Conservation (phyloP, 441 rosid genomes). For the Theobroma grandiflorum region DNA sequence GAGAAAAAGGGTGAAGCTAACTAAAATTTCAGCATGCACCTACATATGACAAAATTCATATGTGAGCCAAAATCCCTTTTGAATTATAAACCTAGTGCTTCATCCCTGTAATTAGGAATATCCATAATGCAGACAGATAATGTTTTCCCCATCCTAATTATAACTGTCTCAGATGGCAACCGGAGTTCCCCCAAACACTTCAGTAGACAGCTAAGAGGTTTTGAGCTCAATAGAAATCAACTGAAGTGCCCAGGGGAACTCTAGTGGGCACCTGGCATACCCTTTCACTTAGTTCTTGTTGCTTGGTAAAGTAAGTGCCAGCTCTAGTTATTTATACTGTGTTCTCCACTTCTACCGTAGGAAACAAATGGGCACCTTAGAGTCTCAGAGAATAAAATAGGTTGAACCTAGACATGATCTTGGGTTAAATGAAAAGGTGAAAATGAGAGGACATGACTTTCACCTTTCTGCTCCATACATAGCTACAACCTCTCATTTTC, state of each 20-base stretch:
- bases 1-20: background rate
- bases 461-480: background rate
- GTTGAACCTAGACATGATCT: constrained; percentile 13
- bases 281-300: constrained; percentile 7
- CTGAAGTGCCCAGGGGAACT: constrained; percentile 23
- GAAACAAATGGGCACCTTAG: background rate
- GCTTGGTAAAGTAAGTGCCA: constrained; percentile 8
- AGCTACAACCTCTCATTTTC: background rate
- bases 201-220: constrained; percentile 8
- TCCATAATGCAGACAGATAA: background rate
- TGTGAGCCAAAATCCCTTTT: background rate
- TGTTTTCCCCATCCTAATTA: background rate
- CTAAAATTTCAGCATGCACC: background rate
- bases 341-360: background rate
- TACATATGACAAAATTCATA: background rate
- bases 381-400: background rate
- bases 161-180: constrained; percentile 6
- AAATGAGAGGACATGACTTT: background rate
- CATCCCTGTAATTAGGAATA: constrained; percentile 3
- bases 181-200: constrained; percentile 28
- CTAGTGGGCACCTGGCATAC: constrained; percentile 15
- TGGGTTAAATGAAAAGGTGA: constrained; percentile 11
- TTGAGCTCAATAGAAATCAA: background rate
- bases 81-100: constrained; percentile 8
- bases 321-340: constrained; percentile 17